A percentile compares a stretch with the other conserved stretches of the same genome.
Conservation (phyloP, 495 filamentous ascomycete species). For the Trichoderma reesei region DNA sequence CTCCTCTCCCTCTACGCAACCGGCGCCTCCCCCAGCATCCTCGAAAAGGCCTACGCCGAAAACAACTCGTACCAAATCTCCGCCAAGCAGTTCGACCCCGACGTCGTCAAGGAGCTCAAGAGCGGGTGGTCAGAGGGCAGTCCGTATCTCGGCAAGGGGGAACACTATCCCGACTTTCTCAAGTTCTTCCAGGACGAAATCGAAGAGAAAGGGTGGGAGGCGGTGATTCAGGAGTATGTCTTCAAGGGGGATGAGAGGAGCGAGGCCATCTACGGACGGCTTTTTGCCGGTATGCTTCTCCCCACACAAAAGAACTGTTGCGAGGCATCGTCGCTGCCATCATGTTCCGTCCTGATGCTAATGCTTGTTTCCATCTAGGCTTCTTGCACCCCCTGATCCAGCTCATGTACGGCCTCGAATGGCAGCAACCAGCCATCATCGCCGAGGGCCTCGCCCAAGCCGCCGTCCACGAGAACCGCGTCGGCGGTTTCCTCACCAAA, state of each 20-base stretch:
- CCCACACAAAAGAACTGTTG: not conserved
- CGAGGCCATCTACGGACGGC: constrained; percentile 50
- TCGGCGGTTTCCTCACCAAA: constrained; percentile 39
- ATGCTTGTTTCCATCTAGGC: constrained; percentile 30
- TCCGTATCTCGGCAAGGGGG: constrained; percentile 35
- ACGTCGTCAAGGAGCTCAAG: constrained; percentile 40
- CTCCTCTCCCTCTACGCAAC: constrained; percentile 68
- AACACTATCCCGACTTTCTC: constrained; percentile 59
- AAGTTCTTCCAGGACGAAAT: constrained; percentile 67
- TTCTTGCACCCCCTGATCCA: constrained; percentile 79
- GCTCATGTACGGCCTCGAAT: constrained; percentile 75
- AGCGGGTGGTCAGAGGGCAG: constrained; percentile 37
- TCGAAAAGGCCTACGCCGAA: constrained; percentile 48
- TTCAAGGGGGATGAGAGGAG: constrained; percentile 51
- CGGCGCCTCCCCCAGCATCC: constrained; percentile 46
- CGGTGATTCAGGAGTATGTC: constrained; percentile 52
- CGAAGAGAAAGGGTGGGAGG: constrained; percentile 44
- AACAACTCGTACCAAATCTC: constrained; percentile 56
- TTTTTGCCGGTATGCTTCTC: constrained; percentile 41
- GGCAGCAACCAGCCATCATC: constrained; percentile 67
- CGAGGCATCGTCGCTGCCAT: not conserved
- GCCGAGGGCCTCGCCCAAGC: constrained; percentile 73
- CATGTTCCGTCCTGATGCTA: not conserved
- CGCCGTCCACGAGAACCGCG: constrained; percentile 48
- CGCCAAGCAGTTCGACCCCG: constrained; percentile 26